Evolutionary conservation across 2,329 filamentous ascomycete species (phyloP), one percentile per base, ranked within the genome.

Genomic region (Ophiocordyceps australis): DNA sequence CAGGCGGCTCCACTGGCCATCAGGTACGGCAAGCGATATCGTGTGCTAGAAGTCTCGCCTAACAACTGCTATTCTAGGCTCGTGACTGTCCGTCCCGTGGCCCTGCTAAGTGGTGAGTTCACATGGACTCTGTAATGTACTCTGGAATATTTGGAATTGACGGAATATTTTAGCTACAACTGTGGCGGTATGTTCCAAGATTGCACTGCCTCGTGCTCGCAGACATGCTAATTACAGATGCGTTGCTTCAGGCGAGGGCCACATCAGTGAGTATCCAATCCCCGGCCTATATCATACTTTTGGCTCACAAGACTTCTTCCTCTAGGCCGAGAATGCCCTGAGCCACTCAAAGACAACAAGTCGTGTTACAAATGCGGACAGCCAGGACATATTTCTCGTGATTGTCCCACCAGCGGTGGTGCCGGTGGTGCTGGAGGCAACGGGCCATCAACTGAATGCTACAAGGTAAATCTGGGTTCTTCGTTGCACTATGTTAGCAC

Each of bases 301-400:
- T n/a, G n/a, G n/a, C n/a, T n/a, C n/a, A n/a, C n/a, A n/a, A n/a
- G n/a, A n/a, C n/a, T n/a, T n/a, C 18, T 4, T n/a, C 31, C 9
- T 14, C 25, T 34, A 78, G 74, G 78, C 67, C 81, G 85, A 54
- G 86, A 95, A 50, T 95, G 86, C 66, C 74, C 77, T 35, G 73
- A 81, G 51, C 76, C 82, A 32, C 71, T 79, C 45, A 92, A 92
- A 65, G 82, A 93, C 57, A 83, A 57, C 50, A 71, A 77, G 62
- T 66, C 71, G 42, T 78, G 71, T 62, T 78, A 77, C 59, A 68
- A 75, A 44, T 83, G 77, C 61, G 80, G 80, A 47, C 70, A 79
- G 54, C 57, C 73, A 39, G 86, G 83, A 35, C 86, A 95, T 65
- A 79, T 94, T 52, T 89, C 80, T 42, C 83, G 86, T 42, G 85